phyloP scores from a whole-genome alignment of 1,284 basidiomycete species.

The Malassezia arunalokei region DNA sequence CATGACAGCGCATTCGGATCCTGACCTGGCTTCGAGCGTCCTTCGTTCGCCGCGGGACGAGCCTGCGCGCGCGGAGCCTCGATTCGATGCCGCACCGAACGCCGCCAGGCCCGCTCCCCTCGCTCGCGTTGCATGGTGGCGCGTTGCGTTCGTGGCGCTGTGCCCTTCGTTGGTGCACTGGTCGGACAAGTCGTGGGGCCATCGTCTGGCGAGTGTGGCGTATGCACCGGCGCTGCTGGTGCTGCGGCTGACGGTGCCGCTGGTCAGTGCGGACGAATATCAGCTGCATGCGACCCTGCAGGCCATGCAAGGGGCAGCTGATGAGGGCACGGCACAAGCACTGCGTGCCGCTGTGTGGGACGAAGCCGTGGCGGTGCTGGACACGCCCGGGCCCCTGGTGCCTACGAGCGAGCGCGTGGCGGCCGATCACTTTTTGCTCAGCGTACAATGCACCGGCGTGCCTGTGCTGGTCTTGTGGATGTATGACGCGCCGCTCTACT shows the following conservation, averaged over 20 bases:
- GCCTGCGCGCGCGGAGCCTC: not conserved
- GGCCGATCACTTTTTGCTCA: slow-evolving; percentile 32
- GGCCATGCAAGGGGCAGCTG: slow-evolving; percentile 25
- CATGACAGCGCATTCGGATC: not conserved
- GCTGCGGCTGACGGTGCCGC: slow-evolving; percentile 65
- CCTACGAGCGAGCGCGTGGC: slow-evolving; percentile 15
- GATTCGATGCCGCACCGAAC: not conserved
- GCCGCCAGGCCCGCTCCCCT: not conserved
- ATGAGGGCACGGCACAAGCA: slow-evolving; percentile 19
- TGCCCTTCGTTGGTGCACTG: slow-evolving; percentile 79
- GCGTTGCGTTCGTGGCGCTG: slow-evolving; percentile 48
- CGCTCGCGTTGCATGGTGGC: not conserved
- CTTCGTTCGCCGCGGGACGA: not conserved
- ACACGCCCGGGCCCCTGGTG: slow-evolving; percentile 2
- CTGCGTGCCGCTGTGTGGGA: not conserved
- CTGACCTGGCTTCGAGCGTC: not conserved
- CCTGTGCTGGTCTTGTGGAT: slow-evolving; percentile 34
- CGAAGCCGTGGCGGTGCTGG: slow-evolving; percentile 15
- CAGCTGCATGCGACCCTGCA: slow-evolving; percentile 9
- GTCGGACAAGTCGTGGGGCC: slow-evolving; percentile 58
- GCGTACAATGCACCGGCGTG: slow-evolving; percentile 26
- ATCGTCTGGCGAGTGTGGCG: slow-evolving; percentile 63
- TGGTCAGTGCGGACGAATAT: slow-evolving; percentile 5
- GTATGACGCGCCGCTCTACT: slow-evolving; percentile 17
- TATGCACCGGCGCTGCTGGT: slow-evolving; percentile 74